Evolutionary conservation across 2,329 filamentous ascomycete species (phyloP).

Genomic region (Raffaelea albimanens): DNA sequence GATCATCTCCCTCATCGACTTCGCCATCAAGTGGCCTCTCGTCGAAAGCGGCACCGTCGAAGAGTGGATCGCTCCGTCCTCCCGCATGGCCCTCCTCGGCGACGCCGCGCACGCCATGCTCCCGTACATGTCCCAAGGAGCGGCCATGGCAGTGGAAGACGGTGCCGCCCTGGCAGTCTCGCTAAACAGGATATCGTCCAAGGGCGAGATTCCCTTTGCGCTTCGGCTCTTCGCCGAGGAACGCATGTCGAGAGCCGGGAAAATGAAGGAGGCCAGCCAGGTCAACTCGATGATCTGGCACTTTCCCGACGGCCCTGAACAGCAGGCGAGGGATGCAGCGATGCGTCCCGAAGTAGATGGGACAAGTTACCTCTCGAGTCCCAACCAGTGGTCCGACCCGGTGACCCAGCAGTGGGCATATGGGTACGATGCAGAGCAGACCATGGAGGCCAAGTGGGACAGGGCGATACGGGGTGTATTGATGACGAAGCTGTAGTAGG

Average conservation of each 20-base stretch:
- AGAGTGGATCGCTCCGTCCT: not conserved
- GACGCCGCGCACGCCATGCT: conserved; percentile 15
- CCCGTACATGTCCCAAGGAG: conserved; percentile 36
- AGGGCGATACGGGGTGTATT: not conserved
- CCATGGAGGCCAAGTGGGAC: not conserved
- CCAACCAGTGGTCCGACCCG: conserved; percentile 40
- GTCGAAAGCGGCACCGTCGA: not conserved
- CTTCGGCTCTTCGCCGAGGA: conserved; percentile 28
- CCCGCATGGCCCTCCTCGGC: not conserved
- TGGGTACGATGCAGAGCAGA: conserved; percentile 33
- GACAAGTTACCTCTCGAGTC: conserved; percentile 24
- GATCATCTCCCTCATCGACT: not conserved
- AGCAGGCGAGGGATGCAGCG: conserved; percentile 29
- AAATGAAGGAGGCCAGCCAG: conserved; percentile 33
- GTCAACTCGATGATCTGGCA: conserved; percentile 39
- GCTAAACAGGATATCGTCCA: conserved; percentile 18
- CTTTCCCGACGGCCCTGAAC: conserved; percentile 30
- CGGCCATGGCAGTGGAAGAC: conserved; percentile 39
- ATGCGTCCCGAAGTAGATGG: conserved; percentile 31
- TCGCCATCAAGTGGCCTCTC: not conserved
- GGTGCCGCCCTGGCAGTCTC: conserved; percentile 32
- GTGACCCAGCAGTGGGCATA: conserved; percentile 36
- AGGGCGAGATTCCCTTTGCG: conserved; percentile 19
- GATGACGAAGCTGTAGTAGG: too few species aligned
- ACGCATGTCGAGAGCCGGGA: conserved; percentile 21